Evolutionary conservation across 1,139 yeast species (phyloP), one percentile per base, ranked within the genome.

Genomic region (Scheffersomyces stambukii): DNA sequence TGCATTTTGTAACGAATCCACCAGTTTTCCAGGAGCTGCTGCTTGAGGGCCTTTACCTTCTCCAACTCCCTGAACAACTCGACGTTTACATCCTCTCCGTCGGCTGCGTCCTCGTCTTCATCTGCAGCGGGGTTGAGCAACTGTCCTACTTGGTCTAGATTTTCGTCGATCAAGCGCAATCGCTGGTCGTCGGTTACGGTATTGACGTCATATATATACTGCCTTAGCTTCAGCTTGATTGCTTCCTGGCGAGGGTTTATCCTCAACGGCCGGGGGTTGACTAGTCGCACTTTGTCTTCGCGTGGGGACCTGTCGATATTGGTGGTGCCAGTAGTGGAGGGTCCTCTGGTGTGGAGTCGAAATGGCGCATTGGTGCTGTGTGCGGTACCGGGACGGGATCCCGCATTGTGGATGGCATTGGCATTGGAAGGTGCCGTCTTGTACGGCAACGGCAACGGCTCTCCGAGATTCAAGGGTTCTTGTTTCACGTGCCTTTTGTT

Each of bases 381-480:
- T 16, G 18, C 8, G 18, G 18, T 16, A 16, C 8, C 6, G 8
- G 6, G 6, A 8, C 18, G 6, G 18, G 8, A 8, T 16, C 18
- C 6, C 18, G 8, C 18, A 6, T 16, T 6, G 6, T 16, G 6
- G 8, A 16, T 8, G 8, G 18, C 8, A 16, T 8, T 6, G 6
- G 18, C 8, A 8, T 16, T 16, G 6, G 18, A 6, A 6, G 18
- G 18, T 19, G 30, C 20, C 29, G 33, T 19, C 16, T 48, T 46
- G 35, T 61, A 61, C 6, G 64, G 61, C 21, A 61, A 41, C 3
- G 68, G 68, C 29, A 61, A 47, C 1, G 68, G 68, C 4, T 59
- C 64, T 2, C 68, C 67, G 22, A 59, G 35, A 24, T 40, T 43
- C 8, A 40, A 19, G 13, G 26, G 14, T 20, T 36, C 41, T 13